Evolutionary conservation across 2,329 filamentous ascomycete genomes (phyloP), one percentile per base, ranked within the genome.

Genomic region (Leptographium lundbergii): DNA sequence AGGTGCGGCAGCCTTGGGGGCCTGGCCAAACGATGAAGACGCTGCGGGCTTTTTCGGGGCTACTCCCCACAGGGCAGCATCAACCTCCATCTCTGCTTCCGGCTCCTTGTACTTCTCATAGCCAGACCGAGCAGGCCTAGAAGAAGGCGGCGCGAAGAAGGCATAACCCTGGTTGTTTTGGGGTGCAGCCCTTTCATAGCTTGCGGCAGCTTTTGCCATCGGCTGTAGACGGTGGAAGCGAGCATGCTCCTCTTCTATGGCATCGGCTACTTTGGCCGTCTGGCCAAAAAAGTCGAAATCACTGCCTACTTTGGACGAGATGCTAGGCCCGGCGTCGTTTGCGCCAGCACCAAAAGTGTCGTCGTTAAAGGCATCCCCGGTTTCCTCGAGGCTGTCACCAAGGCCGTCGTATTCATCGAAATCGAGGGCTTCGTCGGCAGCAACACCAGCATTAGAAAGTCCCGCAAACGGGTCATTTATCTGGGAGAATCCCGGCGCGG

Each of bases 331-430:
- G 59, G 69, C 69, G 14, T 24, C 52, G 13, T 48, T 54, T 19
- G 53, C 57, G 9, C 56, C 72, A 50, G 75, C 68, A 29, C 82
- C 89, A 69, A 99, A 99, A 2, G 94, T 99, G 70, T 97, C 94
- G 67, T 97, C 90, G 72, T 99, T 99, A 79, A 96, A 90, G 56
- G 82, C 90, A 76, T 99, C 94, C 68, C 92, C 89, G 24, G 88
- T 86, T 70, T 99, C 92, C 67, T 96, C 86, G 42, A 99, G 85
- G 71, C 88, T 85, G 69, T 96, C 88, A 59, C 91, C 94, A 48
- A 99, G 78, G 22, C 92, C 92, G 72, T 99, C 94, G 70, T 97
- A 97, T 45, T 92, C 97, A 67, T 99, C 94, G 66, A 97, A 99
- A 67, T 97, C 88, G 67, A 79, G 70, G 27, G 75, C 77, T 62